phyloP scores from a whole-genome alignment of 2,329 filamentous ascomycete genomes.

The Penicillium sp. region DNA sequence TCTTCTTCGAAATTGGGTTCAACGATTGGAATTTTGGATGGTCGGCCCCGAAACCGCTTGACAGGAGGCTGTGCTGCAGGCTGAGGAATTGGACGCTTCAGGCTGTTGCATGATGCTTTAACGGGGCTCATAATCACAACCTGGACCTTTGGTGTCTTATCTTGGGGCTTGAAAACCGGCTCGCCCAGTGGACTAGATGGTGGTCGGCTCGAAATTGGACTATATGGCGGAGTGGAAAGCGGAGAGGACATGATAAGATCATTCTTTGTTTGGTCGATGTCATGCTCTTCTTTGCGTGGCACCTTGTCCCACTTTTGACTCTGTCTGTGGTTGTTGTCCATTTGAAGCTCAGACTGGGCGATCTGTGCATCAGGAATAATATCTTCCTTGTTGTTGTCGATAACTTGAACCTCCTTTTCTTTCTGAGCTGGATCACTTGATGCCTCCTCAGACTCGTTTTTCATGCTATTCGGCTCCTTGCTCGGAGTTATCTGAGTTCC shows the following conservation, averaged over 20 bases:
- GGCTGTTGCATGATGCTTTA: not conserved
- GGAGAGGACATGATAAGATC: not conserved
- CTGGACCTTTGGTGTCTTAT: not conserved
- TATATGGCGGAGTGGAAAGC: not conserved
- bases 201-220: not conserved
- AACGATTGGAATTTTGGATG: conserved; percentile 1
- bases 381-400: not conserved
- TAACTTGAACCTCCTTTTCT: not conserved
- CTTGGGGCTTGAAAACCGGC: not conserved
- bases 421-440: not conserved
- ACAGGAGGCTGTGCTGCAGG: conserved; percentile 14
- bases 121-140: conserved; percentile 16
- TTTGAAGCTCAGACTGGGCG: not conserved
- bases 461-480: not conserved
- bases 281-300: not conserved
- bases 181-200: not conserved
- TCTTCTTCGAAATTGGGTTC: not conserved
- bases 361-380: not conserved
- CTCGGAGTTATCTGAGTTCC: not conserved
- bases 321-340: not conserved
- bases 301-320: not conserved
- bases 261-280: not conserved
- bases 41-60: conserved; percentile 18
- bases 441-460: not conserved
- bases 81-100: conserved; percentile 15